These are phyloP conservation scores for Fusarium agapanthi DNA, from an alignment of 2,329 filamentous ascomycete genomes.

Conservation along the genomic window DNA sequence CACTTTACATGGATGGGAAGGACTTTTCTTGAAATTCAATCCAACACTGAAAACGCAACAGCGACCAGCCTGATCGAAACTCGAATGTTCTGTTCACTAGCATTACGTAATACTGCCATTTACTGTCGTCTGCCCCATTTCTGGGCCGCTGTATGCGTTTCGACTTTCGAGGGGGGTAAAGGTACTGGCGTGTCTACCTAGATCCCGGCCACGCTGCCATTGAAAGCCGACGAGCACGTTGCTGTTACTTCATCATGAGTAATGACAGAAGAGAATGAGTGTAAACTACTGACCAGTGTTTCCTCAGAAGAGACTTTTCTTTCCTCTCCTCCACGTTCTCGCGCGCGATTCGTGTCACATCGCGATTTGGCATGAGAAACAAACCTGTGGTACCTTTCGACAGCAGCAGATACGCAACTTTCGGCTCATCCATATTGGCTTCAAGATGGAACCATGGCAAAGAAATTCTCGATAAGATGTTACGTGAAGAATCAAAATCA, in stretches of 20 bases:
- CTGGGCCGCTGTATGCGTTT: not conserved
- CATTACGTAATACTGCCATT: not conserved
- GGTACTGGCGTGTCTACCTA: too few species aligned
- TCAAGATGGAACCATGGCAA: too few species aligned
- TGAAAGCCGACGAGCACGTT: not conserved
- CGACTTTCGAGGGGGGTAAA: not conserved
- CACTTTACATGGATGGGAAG: too few species aligned
- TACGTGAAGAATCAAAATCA: not conserved
- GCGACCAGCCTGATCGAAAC: not conserved
- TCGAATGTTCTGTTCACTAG: accelerated
- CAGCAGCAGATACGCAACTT: not conserved
- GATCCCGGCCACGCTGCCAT: not conserved
- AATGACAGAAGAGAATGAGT: accelerated
- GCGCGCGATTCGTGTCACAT: not conserved
- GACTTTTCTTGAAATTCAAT: too few species aligned
- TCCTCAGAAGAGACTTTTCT: not conserved
- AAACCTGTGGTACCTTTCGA: not conserved
- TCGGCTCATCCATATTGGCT: accelerated
- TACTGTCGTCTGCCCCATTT: not conserved
- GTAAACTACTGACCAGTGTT: not conserved
- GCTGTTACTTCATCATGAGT: not conserved
- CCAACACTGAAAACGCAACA: not conserved
- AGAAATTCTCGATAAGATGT: not conserved
- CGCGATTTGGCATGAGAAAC: not conserved
- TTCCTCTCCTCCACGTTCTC: not conserved